Base-by-base conservation (phyloP, 306 rosid genomes). In the Biancaea sappan region DNA sequence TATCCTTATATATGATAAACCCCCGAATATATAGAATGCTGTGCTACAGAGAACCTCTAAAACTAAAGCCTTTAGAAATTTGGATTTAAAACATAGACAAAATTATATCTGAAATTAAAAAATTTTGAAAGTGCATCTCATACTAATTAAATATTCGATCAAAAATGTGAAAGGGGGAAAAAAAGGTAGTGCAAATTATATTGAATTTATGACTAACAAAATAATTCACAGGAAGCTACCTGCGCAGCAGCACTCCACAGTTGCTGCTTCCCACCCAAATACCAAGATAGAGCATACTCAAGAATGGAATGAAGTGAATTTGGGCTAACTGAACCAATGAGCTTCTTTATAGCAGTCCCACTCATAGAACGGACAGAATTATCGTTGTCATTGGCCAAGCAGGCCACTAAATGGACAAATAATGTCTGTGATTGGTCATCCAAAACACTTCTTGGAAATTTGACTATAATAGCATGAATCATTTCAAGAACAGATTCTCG, bases 401-500 rank as follows among this genome's bases (percentile, higher is more conserved):
- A 87, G 63, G 71, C 81, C 52, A 94, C 98, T 88, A 94, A 84
- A 80, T 88, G 89, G 51, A 91, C 79, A 87, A 91, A 94, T 58
- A 94, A 77, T 13, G 81, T 87, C 79, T 86, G 89, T 18, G 97
- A 89, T 57, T 88, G 91, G 77, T 83, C 88, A 71, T 94, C 96
- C 87, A 94, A 87, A 75, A 84, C 84, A 63, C 67, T 81, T 69
- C 2, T 72, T 10, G 98, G 97, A 86, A 88, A 89, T 73, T 94
- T 94, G 48, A 81, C 84, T 5, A 91, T 80, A 79, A 90, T 82
- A 72, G 90, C 84, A 79, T 87, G 84, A 64, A 94, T 88, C 98
- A 94, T 94, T 81, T 94, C 97, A 14, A 94, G 96, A 80, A 89
- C 90, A 69, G 98, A 82, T 79, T 85, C 88, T 48, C 98, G 86